phyloP scores from a whole-genome alignment of 129 eudicot genomes.

The Artemisia annua region DNA sequence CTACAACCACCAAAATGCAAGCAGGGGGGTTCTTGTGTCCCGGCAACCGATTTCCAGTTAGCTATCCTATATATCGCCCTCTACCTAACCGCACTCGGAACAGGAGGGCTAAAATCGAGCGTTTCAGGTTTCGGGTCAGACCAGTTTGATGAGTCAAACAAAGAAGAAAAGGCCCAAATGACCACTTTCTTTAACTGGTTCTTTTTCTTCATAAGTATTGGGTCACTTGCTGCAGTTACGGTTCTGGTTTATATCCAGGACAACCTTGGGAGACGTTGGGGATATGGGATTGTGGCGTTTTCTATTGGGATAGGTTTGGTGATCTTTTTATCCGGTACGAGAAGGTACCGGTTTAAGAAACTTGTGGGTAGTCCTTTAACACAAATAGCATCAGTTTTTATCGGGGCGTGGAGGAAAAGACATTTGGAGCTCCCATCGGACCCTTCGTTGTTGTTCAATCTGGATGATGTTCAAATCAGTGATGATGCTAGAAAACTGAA shows the following conservation, averaged over 20 bases:
- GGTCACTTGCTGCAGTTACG: slow-evolving; percentile 80
- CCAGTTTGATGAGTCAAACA: slow-evolving; percentile 78
- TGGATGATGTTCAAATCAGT: slow-evolving; percentile 39
- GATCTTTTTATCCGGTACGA: slow-evolving; percentile 72
- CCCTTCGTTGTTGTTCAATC: slow-evolving; percentile 46
- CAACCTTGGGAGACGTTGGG: slow-evolving; percentile 84
- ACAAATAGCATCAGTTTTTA: slow-evolving; percentile 76
- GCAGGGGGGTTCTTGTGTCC: slow-evolving; percentile 46
- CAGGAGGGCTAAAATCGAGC: slow-evolving; percentile 91
- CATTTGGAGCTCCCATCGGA: slow-evolving; percentile 71
- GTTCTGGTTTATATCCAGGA: slow-evolving; percentile 87
- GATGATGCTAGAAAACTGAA: slow-evolving; percentile 47
- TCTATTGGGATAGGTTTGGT: slow-evolving; percentile 56
- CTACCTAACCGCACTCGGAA: slow-evolving; percentile 91
- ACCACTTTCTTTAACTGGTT: slow-evolving; percentile 90
- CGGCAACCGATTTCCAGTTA: slow-evolving; percentile 59
- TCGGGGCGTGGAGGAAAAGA: slow-evolving; percentile 82
- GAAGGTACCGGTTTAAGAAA: slow-evolving; percentile 82
- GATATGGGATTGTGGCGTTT: slow-evolving; percentile 81
- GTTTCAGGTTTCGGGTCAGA: slow-evolving; percentile 97
- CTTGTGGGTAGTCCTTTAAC: slow-evolving; percentile 91
- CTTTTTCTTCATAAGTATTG: slow-evolving; percentile 88
- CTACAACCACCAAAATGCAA: slow-evolving; percentile 83
- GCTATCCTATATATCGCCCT: slow-evolving; percentile 61
- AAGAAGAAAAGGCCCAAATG: slow-evolving; percentile 63